phyloP scores from a whole-genome alignment of 164 flowering plant species.

The Liquidambar formosana region DNA sequence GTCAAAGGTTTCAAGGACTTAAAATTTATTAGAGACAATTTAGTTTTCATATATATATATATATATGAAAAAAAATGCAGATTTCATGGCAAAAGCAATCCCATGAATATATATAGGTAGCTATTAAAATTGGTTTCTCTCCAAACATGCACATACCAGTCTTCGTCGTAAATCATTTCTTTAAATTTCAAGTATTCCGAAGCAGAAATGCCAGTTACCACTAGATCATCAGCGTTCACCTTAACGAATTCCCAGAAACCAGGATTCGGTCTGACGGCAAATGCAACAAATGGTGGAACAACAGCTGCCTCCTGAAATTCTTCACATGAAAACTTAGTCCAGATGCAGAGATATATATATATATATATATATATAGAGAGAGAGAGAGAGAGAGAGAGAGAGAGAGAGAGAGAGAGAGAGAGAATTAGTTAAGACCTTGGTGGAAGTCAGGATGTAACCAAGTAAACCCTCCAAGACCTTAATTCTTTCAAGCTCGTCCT shows the following conservation, averaged over 20 bases:
- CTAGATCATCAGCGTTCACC: constrained; percentile 68
- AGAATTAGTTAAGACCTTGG: too few relatives aligned
- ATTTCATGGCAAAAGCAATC: too few relatives aligned
- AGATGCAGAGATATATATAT: not conserved
- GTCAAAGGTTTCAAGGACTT: too few relatives aligned
- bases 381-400: not conserved
- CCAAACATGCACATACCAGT: constrained; percentile 46
- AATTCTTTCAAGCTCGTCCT: constrained; percentile 61
- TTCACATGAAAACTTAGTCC: not conserved
- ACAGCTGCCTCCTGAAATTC: constrained; percentile 86
- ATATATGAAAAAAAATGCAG: too few relatives aligned
- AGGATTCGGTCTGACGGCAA: constrained; percentile 85
- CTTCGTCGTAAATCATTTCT: constrained; percentile 66
- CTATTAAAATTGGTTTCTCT: too few relatives aligned
- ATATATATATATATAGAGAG: not conserved
- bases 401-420: not conserved
- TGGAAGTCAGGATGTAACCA: constrained; percentile 72
- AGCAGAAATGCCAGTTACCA: constrained; percentile 54
- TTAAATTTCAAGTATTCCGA: constrained; percentile 81
- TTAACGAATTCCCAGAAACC: constrained; percentile 89
- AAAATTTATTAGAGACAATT: too few relatives aligned
- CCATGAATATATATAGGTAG: too few relatives aligned
- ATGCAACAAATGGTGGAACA: constrained; percentile 79
- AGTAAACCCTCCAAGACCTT: constrained; percentile 68
- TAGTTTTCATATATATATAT: too few relatives aligned